Conservation (phyloP, 306 rosid genomes). For the Vigna radiata region DNA sequence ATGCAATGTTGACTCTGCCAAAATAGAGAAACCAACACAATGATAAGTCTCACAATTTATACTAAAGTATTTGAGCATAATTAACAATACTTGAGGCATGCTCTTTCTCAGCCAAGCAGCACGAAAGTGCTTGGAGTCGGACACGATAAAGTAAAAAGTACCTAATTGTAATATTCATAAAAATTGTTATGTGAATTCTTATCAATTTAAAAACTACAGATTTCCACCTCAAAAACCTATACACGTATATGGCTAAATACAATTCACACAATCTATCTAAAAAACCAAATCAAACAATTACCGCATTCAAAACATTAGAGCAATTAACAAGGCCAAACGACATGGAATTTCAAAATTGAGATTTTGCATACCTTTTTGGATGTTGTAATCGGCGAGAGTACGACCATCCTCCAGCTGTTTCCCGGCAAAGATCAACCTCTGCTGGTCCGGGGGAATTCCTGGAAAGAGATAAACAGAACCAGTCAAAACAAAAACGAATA, state of each 20-base stretch:
- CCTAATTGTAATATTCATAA: background rate
- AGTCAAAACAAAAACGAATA: background rate
- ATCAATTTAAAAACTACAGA: background rate
- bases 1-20: slow-evolving; percentile 91
- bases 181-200: background rate
- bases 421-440: slow-evolving; percentile 93
- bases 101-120: background rate
- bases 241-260: background rate
- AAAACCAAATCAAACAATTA: background rate
- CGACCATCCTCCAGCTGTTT: slow-evolving; percentile 99
- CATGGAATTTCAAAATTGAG: background rate
- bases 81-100: background rate
- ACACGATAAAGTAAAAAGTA: background rate
- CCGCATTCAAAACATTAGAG: background rate
- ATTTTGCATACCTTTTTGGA: slow-evolving; percentile 77
- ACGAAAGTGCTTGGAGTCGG: background rate
- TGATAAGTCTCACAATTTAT: slow-evolving; percentile 16
- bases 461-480: background rate
- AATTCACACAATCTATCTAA: background rate
- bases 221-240: background rate
- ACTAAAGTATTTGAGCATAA: background rate
- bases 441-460: slow-evolving; percentile 99
- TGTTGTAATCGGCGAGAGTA: slow-evolving; percentile 94
- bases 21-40: slow-evolving; percentile 14
- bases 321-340: background rate